Base-by-base conservation (phyloP, 2,329 filamentous ascomycete species). In the Berkeleyomyces rouxiae region DNA sequence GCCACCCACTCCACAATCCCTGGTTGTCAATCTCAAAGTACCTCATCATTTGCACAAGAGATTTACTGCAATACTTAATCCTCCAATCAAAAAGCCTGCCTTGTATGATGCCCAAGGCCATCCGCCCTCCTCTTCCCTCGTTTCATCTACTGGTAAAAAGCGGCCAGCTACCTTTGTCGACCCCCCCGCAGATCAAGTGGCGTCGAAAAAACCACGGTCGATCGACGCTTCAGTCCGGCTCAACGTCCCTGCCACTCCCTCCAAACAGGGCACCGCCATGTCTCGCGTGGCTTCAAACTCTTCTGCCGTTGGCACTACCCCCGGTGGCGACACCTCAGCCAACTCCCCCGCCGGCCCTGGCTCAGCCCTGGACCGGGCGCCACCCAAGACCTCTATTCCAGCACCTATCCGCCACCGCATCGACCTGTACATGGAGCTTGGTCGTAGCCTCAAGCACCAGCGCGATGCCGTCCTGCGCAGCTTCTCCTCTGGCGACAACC, bases 361-460 rank as follows among this genome's bases (percentile, higher is more conserved):
- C 10, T 58, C 53, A 4, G 42, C 58, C 16, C 47, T 42, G 5
- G 61, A 62, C 7, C 51, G 61, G 3, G 13, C 31, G 31, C 16
- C 49, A 10, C 51, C 61, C 16, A 62, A 62, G 61, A 51, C 49
- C 31, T 13, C 46, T 4, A 40, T 55, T 2, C 53, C 51, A 1
- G 42, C n/a, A 9, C 51, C 49, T 6, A 43, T 58, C 40, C 64
- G 49, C 58, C 59, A n/a, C 69, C 70, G 10, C 69, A 70, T 31
- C 61, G 68, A 31, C 6, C 67, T 57, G 68, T 40, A 76, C 66
- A 70, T 70, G 37, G 69, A 66, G 2, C 67, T 81, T 6, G 81
- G 78, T 2, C 77, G 73, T 40, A 76, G 74, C 61, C 72, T 83
- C 16, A 83, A 83, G 72, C 80, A 82, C 65, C 72, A 76, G 10